Percentiles rank a stretch among this genome's conserved stretches.
phyloP scores from a whole-genome alignment of 164 flowering plant genomes.

The Vitis cinerea region DNA sequence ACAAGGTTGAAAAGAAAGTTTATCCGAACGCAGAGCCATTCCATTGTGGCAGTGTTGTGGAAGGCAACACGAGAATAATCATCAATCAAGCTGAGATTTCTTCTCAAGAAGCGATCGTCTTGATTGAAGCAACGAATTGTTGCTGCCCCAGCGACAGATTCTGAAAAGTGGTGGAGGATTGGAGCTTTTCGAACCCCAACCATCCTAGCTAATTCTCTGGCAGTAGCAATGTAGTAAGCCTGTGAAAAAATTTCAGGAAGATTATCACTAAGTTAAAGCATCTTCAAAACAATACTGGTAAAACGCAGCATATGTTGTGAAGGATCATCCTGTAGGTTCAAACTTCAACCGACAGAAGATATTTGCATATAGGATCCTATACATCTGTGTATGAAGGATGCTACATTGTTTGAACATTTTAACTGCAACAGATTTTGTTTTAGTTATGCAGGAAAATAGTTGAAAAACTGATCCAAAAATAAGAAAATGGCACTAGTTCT shows the following conservation, averaged over 20 bases:
- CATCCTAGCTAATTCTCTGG: constrained; percentile 87
- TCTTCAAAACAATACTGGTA: not conserved
- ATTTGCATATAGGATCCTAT: too few species aligned
- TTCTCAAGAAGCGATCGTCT: constrained; percentile 53
- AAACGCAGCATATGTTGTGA: not conserved
- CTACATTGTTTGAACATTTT: too few species aligned
- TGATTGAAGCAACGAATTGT: constrained; percentile 72
- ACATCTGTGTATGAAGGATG: too few species aligned
- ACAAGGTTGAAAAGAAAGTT: constrained; percentile 77
- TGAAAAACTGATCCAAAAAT: not conserved
- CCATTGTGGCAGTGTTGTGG: constrained; percentile 73
- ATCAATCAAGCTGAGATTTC: constrained; percentile 45
- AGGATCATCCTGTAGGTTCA: too few species aligned
- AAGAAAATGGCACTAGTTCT: constrained; percentile 8
- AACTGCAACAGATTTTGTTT: too few species aligned
- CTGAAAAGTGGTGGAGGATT: constrained; percentile 76
- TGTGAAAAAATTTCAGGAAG: constrained; percentile 21
- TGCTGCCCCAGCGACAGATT: constrained; percentile 64
- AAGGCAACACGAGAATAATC: constrained; percentile 69
- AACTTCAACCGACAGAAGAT: too few species aligned
- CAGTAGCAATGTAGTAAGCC: constrained; percentile 78
- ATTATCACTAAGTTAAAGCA: not conserved
- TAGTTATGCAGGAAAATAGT: constrained; percentile 4
- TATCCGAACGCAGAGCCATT: constrained; percentile 77
- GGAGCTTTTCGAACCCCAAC: constrained; percentile 68